Base-by-base conservation (phyloP, 2,329 filamentous ascomycete genomes). In the Rhexocercosporidium sp. region DNA sequence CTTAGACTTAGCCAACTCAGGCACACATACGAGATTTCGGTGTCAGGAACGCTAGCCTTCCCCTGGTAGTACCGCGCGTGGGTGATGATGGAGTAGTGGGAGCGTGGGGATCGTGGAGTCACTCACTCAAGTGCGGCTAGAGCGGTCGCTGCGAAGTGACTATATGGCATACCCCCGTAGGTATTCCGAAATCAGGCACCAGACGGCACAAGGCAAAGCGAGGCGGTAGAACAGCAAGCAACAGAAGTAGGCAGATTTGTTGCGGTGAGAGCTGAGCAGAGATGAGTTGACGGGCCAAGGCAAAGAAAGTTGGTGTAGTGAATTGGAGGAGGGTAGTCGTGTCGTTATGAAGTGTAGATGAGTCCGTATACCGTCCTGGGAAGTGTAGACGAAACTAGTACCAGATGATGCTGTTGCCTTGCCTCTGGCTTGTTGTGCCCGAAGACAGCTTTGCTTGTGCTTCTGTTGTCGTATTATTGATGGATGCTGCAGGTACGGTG, bases 121-220 rank as follows among this genome's bases (percentile, higher is more conserved):
- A n/a, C n/a, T n/a, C n/a, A n/a, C n/a, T n/a, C n/a, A 57, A 22
- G 18, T 57, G 31, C 53, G 53, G 53, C 53, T 57, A 57, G 53
- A 25, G 53, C 53, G 53, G 53, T 39, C 31, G 53, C 11, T 57
- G 53, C 39, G 31, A 37, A 29, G 18, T 29, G 53, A 22, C 12
- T 22, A 14, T 18, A 9, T 46, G 44, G 44, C 18, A 46, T 18
- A 20, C 5, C 4, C 16, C 4, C 16, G 3, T n/a, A 57, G 31
- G 53, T 20, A 57, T 39, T n/a, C 29, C 51, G 53, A 37, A n/a
- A 39, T 22, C 31, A 57, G 31, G 53, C 53, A 57, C 53, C 53
- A 39, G 53, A 39, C 3, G 25, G 27, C 25, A 31, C 49, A 29
- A 54, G 51, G 25, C 31, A 25, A 39, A 16, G 51, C 51, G 20